Evolutionary conservation across 164 flowering plant genomes (phyloP).

Genomic region (Sextonia rubra): DNA sequence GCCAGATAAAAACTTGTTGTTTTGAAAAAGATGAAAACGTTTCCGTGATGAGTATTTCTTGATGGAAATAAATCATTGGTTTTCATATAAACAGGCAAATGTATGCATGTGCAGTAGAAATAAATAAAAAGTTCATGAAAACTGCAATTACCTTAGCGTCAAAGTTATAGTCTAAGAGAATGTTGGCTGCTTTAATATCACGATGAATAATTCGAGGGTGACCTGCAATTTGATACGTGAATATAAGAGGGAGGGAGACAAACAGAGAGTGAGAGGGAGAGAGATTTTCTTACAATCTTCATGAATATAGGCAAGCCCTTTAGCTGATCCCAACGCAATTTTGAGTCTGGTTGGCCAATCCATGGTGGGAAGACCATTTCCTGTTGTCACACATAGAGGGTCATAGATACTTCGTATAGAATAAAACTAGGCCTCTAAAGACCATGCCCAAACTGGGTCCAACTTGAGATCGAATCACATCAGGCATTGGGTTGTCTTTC

Average conservation of each 20-base stretch:
- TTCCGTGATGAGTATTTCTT: too few species aligned
- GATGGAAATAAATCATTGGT: too few species aligned
- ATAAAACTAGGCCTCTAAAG: too few species aligned
- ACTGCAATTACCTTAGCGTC: slow-evolving; percentile 68
- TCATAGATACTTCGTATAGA: too few species aligned
- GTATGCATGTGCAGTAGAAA: neutral
- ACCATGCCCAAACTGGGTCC: too few species aligned
- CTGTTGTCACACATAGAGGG: slow-evolving; percentile 20
- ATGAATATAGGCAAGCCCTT: slow-evolving; percentile 80
- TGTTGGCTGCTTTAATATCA: slow-evolving; percentile 86
- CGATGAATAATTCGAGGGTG: slow-evolving; percentile 94
- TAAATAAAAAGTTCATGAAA: neutral
- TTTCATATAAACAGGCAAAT: neutral
- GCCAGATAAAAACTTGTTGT: too few species aligned
- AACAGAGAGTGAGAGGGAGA: slow-evolving; percentile 51
- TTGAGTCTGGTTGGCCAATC: slow-evolving; percentile 55
- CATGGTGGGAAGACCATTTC: slow-evolving; percentile 44
- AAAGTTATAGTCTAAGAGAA: slow-evolving; percentile 77
- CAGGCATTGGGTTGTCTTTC: too few species aligned
- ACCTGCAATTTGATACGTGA: slow-evolving; percentile 36
- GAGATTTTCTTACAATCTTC: neutral
- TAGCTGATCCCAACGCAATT: slow-evolving; percentile 79
- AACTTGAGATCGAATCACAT: too few species aligned
- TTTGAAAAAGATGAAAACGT: too few species aligned
- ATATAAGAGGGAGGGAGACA: neutral